Base-by-base conservation (phyloP, 106 monocot species). In the Apostasia shenzhenica region DNA sequence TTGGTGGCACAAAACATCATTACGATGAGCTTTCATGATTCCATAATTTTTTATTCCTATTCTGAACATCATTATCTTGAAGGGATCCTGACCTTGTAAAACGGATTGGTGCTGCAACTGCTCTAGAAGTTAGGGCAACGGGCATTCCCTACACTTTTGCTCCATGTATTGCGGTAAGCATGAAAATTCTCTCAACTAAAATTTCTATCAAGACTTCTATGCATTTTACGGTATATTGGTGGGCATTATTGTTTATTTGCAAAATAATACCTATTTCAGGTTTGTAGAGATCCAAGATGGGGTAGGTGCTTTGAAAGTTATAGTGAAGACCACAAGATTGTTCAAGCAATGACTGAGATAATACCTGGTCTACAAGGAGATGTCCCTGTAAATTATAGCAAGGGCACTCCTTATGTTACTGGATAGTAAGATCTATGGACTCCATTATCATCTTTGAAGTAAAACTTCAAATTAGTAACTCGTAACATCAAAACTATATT, bases 271-370 rank as follows among this genome's bases (percentile, higher is more conserved):
- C 63, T 41, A 58, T 14, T 77, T 58, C 48, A 81, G 81, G 81
- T 81, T 48, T 83, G 83, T 46, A 79, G 83, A 83, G 83, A 83
- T 72, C 83, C 83, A 66, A 75, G 79, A 47, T 83, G 83, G 83
- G 83, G 83, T 52, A 56, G 83, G 47, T 91, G 91, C 57, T 91
- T 80, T 45, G 87, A 91, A 59, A 91, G 91, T 67, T 91, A 82
- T 61, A 87, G 83, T 55, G 83, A 83, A 63, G 78, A 83, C 26
- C 71, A 63, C 67, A 78, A 54, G 38, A 55, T 83, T 72, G 83
- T 83, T 11, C 79, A 83, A 58, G 53, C 71, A 40, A 83, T 83
- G 83, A 83, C 83, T 44, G 79, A 76, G 11, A 75, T 83, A 41
- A 83, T 83, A n/a, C 67, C 75, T 49, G 83, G 83, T 14, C 57